Base-by-base conservation (phyloP, 2,329 filamentous ascomycete species). In the Dothideomycetes sp. region DNA sequence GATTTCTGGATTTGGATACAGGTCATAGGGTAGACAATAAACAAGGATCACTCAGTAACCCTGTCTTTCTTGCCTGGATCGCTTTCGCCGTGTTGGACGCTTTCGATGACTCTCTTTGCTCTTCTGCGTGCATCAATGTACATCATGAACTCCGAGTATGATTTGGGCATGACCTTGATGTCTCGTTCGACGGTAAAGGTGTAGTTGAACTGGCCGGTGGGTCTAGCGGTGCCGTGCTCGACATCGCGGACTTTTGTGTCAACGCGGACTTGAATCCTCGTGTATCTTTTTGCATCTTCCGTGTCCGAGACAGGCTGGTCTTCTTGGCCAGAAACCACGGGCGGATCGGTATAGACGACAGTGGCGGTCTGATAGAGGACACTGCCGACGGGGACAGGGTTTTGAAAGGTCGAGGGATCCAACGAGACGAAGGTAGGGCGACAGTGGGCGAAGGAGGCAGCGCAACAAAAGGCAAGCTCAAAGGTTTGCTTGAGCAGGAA, bases 181-280 rank as follows among this genome's bases (percentile, higher is more conserved):
- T 80, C 72, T 52, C 69, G 74, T 41, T 78, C 72, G 2, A 83
- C 77, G 40, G 71, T 67, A 54, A 84, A 84, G 0, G 81, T 84
- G 55, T 85, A 85, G 51, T 84, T 82, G 64, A 86, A 85, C 51
- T 82, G 78, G 4, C 82, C 82, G 0, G 81, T 84, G 3, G 78
- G 73, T 53, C 76, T 79, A 17, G 76, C 74, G 34, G 70, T 70
- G 5, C 76, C 78, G 52, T 84, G 79, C 60, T 84, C 80, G 20
- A 85, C 77, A 53, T 84, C 76, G 15, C 80, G 67, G 11, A 85
- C 81, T 54, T 82, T 82, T 23, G 76, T 78, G 54, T 83, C 78
- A 11, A 85, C 78, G 6, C 80, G 73, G 8, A 85, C 74, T 52
- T 84, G 80, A 8, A 85, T 72, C 31, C 78, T 70, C 15, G 75